Conservation (phyloP, 805 yeast genomes). For the Myxozyma neotropica region DNA sequence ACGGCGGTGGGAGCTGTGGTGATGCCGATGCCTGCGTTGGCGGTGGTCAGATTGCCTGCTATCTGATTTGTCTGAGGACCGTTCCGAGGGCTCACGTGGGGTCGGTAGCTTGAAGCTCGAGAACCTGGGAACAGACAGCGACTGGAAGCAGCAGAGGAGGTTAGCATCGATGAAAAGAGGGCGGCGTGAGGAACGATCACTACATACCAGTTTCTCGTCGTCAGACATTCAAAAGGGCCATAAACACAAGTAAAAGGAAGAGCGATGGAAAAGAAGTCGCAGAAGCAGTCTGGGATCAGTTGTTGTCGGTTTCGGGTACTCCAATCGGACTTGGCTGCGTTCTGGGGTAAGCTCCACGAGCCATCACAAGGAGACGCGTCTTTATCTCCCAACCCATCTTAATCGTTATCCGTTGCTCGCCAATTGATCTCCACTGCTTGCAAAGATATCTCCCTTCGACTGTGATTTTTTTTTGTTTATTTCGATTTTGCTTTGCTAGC, state of each 20-base stretch:
- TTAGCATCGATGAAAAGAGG: not conserved
- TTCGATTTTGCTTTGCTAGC: no score
- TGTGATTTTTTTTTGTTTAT: no score
- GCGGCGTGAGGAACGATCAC: not conserved
- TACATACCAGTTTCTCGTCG: not conserved
- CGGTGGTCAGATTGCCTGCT: not conserved
- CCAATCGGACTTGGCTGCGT: not conserved
- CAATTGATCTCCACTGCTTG: no score
- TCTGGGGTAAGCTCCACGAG: not conserved
- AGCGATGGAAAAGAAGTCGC: not conserved
- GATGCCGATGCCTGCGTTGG: not conserved
- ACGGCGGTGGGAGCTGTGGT: not conserved
- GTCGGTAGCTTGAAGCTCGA: constrained; percentile 23
- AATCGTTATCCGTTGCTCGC: no score
- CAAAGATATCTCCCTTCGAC: no score
- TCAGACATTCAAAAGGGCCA: constrained; percentile 1
- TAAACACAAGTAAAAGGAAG: not conserved
- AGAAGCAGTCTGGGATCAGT: no score
- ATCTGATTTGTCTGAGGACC: not conserved
- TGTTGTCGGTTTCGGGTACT: not conserved
- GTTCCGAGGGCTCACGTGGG: not conserved
- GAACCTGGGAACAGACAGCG: constrained; percentile 25
- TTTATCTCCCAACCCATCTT: not conserved
- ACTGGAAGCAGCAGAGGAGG: not conserved
- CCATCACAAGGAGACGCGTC: not conserved